Conservation (phyloP, 352 stramenopile genomes). For the Paralagenidium karlingii region DNA sequence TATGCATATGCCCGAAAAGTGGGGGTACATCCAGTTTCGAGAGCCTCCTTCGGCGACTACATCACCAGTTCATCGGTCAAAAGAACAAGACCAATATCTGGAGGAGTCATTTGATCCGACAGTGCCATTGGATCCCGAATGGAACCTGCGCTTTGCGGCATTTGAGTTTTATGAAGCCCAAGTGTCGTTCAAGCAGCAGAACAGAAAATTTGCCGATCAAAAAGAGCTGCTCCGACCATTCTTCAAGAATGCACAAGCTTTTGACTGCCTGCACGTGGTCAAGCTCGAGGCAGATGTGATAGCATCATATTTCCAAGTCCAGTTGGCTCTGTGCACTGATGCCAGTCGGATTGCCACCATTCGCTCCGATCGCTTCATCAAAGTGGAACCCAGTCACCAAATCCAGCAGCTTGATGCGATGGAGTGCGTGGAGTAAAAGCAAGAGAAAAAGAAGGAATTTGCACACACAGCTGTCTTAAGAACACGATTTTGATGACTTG, state of each 20-base stretch:
- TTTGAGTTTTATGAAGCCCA: constrained; percentile 69
- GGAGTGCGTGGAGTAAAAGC: not conserved
- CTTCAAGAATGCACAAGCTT: constrained; percentile 11
- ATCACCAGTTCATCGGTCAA: too few relatives aligned
- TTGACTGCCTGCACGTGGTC: constrained; percentile 10
- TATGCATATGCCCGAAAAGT: constrained; percentile 85
- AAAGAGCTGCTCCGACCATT: constrained; percentile 15
- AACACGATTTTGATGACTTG: too few relatives aligned
- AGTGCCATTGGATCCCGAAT: constrained; percentile 27
- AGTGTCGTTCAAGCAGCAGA: constrained; percentile 15
- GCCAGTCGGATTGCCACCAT: constrained; percentile 3
- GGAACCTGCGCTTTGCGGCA: constrained; percentile 25
- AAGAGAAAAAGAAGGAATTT: too few relatives aligned
- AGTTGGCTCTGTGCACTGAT: not conserved
- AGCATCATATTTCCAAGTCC: constrained; percentile 4
- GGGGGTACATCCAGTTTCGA: constrained; percentile 81
- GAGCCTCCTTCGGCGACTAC: too few relatives aligned
- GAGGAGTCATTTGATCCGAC: too few relatives aligned
- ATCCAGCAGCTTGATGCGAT: too few relatives aligned
- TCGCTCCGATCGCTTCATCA: constrained; percentile 4
- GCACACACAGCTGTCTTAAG: too few relatives aligned
- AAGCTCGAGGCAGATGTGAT: constrained; percentile 7
- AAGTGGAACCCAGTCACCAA: not conserved
- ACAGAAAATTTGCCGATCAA: constrained; percentile 15
- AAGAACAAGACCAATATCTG: not conserved